Evolutionary conservation across 805 yeast species (phyloP).

Genomic region (Debaryomyces tyrocola): DNA sequence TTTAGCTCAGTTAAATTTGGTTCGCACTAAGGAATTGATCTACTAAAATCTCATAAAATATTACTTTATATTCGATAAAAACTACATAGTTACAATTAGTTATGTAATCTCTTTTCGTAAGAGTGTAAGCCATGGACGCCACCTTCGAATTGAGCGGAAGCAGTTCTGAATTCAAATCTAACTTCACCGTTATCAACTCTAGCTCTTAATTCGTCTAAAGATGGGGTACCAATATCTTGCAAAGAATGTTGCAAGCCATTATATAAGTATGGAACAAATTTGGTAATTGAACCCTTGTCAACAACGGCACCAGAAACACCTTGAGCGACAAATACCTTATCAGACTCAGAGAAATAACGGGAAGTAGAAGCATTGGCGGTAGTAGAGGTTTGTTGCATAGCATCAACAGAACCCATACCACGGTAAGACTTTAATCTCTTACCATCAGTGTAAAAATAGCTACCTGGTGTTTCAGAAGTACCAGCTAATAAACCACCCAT

Average conservation of each 20-base stretch:
- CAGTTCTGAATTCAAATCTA: constrained; percentile 96
- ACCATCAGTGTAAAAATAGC: constrained; percentile 96
- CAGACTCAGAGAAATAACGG: constrained; percentile 95
- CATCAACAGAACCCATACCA: constrained; percentile 99
- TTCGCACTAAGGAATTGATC: no score
- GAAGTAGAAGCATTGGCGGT: constrained; percentile 97
- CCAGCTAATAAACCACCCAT: constrained; percentile 99
- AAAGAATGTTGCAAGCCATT: constrained; percentile 97
- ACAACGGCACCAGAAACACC: constrained; percentile 97
- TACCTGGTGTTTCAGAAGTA: constrained; percentile 98
- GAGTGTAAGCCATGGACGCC: constrained; percentile 96
- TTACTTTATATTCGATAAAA: background rate
- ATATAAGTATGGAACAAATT: constrained; percentile 91
- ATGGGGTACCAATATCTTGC: constrained; percentile 91
- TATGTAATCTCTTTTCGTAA: constrained; percentile 95
- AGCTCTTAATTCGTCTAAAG: constrained; percentile 62
- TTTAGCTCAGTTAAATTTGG: no score
- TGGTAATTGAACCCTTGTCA: constrained; percentile 93
- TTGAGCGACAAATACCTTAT: constrained; percentile 95
- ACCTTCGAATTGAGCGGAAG: constrained; percentile 98
- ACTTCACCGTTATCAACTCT: constrained; percentile 66
- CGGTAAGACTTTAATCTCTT: constrained; percentile 95
- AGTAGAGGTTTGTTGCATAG: constrained; percentile 88
- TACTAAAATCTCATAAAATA: no score
- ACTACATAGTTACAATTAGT: constrained; percentile 39